These are phyloP conservation scores for Curvularia lunata DNA, from an alignment of 2,329 filamentous ascomycete species.

Conservation along the genomic window DNA sequence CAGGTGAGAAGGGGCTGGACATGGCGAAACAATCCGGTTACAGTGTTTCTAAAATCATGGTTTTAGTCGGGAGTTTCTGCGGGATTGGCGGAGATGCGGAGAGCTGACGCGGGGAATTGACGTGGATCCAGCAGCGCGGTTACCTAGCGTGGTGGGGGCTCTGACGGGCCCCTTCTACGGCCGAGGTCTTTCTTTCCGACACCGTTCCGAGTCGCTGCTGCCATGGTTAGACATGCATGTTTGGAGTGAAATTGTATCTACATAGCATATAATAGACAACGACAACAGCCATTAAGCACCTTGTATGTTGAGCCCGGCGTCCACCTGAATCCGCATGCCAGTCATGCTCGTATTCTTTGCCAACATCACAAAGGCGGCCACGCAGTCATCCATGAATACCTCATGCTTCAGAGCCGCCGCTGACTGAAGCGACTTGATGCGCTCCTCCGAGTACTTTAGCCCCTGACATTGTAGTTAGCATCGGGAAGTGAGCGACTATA, in stretches of 20 bases:
- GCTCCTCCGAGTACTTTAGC: slow-evolving; percentile 63
- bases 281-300: slow-evolving; percentile 14
- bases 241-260: not conserved
- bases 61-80: not conserved
- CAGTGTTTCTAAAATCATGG: slow-evolving; percentile 12
- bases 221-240: not conserved
- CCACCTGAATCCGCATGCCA: slow-evolving; percentile 54
- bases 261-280: not conserved
- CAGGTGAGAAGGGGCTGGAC: slow-evolving; percentile 21
- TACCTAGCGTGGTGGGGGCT: slow-evolving; percentile 3
- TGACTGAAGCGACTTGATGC: slow-evolving; percentile 61
- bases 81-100: slow-evolving; percentile 18
- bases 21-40: slow-evolving; percentile 21
- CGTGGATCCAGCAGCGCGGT: slow-evolving; percentile 6
- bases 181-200: slow-evolving; percentile 14
- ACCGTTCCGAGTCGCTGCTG: not conserved
- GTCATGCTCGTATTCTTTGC: slow-evolving; percentile 62
- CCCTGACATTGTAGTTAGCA: slow-evolving; percentile 50
- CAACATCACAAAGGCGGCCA: slow-evolving; percentile 61
- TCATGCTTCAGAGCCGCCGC: slow-evolving; percentile 65
- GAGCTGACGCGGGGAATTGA: slow-evolving; percentile 12
- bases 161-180: slow-evolving; percentile 2
- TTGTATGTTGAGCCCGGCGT: slow-evolving; percentile 45
- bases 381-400: slow-evolving; percentile 61
- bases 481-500: not conserved